Base-by-base conservation (phyloP, 2,329 filamentous ascomycete species). In the Geosmithia flava region DNA sequence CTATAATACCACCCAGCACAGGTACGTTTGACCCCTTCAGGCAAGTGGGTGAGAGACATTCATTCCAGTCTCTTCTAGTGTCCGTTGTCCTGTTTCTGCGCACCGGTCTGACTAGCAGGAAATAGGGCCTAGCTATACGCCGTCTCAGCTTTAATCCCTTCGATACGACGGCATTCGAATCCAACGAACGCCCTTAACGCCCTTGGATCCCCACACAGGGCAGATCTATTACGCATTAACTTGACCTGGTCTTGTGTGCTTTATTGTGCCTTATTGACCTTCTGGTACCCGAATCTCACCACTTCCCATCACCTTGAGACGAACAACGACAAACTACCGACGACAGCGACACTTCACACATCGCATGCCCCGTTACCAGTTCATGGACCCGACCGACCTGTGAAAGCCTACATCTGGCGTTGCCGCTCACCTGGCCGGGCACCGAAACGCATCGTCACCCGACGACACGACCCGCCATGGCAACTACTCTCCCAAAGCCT, bases 401-500 rank as follows among this genome's bases (percentile, higher is more conserved):
- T 37, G 33, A 37, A 37, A 37, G 33, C 33, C 33, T 37, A 11
- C 33, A 37, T 37, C 33, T 37, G 11, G 33, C 33, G 15, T 37
- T 37, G 33, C 33, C 33, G 33, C 33, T 37, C 13, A 37, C 33
- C 33, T 37, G 33, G 33, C 33, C 33, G 33, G 33, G 33, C 33
- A 37, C 33, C 33, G 11, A 11, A 37, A 37, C 33, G 10, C 33
- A 6, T 37, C 33, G 11, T 37, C 10, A 6, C 6, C 33, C 33
- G 23, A 37, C 33, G 15, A 37, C 33, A 37, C 33, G 15, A 16
- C 33, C 33, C 23, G 33, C 41, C 46, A 50, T 50, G 49, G 41
- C 62, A 50, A 81, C 81, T 48, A 70, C 83, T 42, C 70, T 87
- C 46, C 83, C 85, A 48, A 76, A 80, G 62, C 75, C 80, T 23